Evolutionary conservation across 805 yeast species (phyloP).

Genomic region (Starmera dryadoides): DNA sequence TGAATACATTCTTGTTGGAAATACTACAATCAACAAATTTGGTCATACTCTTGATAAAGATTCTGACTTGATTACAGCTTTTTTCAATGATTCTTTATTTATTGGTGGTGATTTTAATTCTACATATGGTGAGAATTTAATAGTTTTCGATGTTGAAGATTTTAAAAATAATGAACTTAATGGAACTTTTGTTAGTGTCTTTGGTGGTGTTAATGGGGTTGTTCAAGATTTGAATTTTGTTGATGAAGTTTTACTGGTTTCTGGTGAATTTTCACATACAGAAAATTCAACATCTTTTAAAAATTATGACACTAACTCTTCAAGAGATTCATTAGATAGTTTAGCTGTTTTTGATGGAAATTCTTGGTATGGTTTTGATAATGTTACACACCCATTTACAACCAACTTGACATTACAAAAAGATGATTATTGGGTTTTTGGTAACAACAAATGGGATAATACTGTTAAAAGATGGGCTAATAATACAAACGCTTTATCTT

Average conservation of each 20-base stretch:
- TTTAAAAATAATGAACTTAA: background rate
- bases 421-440: conserved; percentile 35
- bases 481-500: conserved; percentile 16
- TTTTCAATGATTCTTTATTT: conserved; percentile 27
- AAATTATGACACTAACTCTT: conserved; percentile 22
- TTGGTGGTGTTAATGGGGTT: conserved; percentile 16
- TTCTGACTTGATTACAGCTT: conserved; percentile 31
- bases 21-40: conserved; percentile 34
- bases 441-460: conserved; percentile 34
- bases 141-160: conserved; percentile 21
- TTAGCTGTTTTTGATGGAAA: conserved; percentile 28
- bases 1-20: conserved; percentile 29
- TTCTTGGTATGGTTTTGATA: conserved; percentile 38
- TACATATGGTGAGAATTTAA: conserved; percentile 29
- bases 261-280: conserved; percentile 39
- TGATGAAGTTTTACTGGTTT: conserved; percentile 31
- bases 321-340: conserved; percentile 27
- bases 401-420: conserved; percentile 26
- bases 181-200: conserved; percentile 3
- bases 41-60: conserved; percentile 27
- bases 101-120: conserved; percentile 45
- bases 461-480: conserved; percentile 28
- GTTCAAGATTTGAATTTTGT: conserved; percentile 26
- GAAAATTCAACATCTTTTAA: conserved; percentile 22
- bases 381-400: conserved; percentile 6